A percentile compares a stretch with the other conserved stretches of the same genome.
Evolutionary conservation across 345 rosid species (phyloP).

Genomic region (Citrus australasica): DNA sequence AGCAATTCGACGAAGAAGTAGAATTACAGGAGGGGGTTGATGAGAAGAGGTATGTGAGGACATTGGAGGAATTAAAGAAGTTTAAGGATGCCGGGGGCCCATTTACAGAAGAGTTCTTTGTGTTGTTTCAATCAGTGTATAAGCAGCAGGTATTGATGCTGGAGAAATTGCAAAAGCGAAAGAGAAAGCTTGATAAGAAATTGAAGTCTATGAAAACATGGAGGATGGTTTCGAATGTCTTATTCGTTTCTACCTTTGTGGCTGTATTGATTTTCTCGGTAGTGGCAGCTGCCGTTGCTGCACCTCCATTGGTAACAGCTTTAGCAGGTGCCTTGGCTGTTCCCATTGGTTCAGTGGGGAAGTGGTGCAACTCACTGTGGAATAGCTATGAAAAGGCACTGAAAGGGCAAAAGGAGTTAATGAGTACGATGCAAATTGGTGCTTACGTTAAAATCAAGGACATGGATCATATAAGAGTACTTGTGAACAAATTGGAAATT

Average conservation of each 20-base stretch:
- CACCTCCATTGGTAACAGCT: slow-evolving; percentile 68
- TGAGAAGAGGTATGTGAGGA: slow-evolving; percentile 49
- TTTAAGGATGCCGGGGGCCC: slow-evolving; percentile 74
- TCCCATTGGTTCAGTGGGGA: slow-evolving; percentile 70
- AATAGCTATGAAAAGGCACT: slow-evolving; percentile 48
- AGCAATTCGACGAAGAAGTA: slow-evolving; percentile 53
- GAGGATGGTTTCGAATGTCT: slow-evolving; percentile 70
- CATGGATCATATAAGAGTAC: slow-evolving; percentile 60
- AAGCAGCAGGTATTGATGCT: slow-evolving; percentile 55
- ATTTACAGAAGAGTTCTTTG: slow-evolving; percentile 60
- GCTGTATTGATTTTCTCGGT: slow-evolving; percentile 78
- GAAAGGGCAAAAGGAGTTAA: slow-evolving; percentile 53
- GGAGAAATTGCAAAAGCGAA: slow-evolving; percentile 37
- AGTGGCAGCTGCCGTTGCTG: slow-evolving; percentile 83
- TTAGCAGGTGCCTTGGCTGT: slow-evolving; percentile 66
- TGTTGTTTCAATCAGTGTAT: slow-evolving; percentile 43
- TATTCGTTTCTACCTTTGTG: slow-evolving; percentile 66
- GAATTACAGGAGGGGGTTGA: slow-evolving; percentile 21
- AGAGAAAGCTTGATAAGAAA: slow-evolving; percentile 66
- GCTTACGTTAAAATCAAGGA: slow-evolving; percentile 54
- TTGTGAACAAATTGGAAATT: slow-evolving; percentile 51
- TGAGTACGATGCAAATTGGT: slow-evolving; percentile 41
- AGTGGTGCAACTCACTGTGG: slow-evolving; percentile 77
- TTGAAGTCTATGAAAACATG: slow-evolving; percentile 56
- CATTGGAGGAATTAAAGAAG: slow-evolving; percentile 58